Percentiles rank a stretch among this genome's conserved stretches.
phyloP scores from a whole-genome alignment of 192 early-diverging fungal species.

The Mortierella antarctica region DNA sequence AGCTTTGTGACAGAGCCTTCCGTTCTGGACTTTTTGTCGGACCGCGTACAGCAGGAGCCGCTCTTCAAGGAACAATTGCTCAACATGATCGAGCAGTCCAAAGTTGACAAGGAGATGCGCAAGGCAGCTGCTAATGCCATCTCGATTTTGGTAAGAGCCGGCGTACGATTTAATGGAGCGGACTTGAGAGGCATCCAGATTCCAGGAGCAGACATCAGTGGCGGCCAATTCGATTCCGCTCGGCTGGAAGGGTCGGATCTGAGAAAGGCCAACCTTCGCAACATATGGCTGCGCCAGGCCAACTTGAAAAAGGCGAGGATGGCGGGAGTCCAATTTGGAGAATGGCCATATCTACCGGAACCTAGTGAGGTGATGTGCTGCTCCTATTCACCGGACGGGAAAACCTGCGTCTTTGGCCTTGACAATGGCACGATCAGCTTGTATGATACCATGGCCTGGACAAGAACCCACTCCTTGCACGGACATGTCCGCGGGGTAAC shows the following conservation, averaged over 20 bases:
- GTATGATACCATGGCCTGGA: constrained; percentile 6
- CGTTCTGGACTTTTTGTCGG: neutral
- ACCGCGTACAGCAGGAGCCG: constrained; percentile 2
- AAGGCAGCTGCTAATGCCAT: constrained; percentile 11
- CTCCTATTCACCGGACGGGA: constrained; percentile 5
- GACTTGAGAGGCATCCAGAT: constrained; percentile 11
- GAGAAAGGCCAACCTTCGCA: constrained; percentile 4
- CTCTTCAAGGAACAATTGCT: constrained; percentile 1
- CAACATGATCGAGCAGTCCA: constrained; percentile 1
- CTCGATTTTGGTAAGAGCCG: constrained; percentile 7
- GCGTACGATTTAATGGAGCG: neutral
- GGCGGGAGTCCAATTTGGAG: constrained; percentile 4
- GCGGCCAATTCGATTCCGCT: constrained; percentile 15
- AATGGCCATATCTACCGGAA: constrained; percentile 2
- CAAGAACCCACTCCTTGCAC: neutral
- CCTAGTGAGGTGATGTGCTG: neutral
- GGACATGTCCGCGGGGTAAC: neutral
- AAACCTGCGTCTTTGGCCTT: neutral
- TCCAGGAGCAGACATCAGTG: constrained; percentile 13
- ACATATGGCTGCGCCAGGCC: constrained; percentile 9
- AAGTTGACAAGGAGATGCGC: neutral
- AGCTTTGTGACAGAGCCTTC: neutral
- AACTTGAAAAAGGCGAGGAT: neutral
- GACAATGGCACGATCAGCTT: constrained; percentile 5
- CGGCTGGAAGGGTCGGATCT: constrained; percentile 10